Evolutionary conservation across 768 basidiomycete genomes (phyloP), one percentile per base, ranked within the genome.

Genomic region (Harrya chromipes): DNA sequence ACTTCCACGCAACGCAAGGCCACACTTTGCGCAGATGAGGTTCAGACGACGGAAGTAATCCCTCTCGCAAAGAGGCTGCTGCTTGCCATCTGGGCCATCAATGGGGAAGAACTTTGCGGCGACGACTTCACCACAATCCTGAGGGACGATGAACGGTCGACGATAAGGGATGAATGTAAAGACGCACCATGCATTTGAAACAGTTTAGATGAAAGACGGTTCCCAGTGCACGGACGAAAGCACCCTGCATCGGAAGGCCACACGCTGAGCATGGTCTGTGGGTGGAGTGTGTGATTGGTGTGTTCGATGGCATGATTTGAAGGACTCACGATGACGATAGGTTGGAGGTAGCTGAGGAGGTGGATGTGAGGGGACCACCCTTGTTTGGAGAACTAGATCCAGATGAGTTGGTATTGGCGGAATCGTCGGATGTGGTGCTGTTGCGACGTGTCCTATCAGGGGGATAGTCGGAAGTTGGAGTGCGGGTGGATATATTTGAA

Each of bases 51-150:
- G 83, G 71, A 99, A 99, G 71, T 97, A 99, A 68, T 99, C 97
- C 53, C 90, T 81, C 75, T 99, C 97, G 70, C 97, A 99, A n/a
- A 99, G 80, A 24, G 97, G 95, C 53, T 87, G 84, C 61, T 92
- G 94, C 66, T 82, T 87, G 53, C 87, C 84, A 61, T 93, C 92
- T 40, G 83, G 77, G 1, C 92, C 91, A 63, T 98, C 95, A 61
- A 98, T 90, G 17, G 97, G 95, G 70, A 99, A 99, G 75, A 99
- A 99, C 69, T 98, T 99, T 53, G 90, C 89, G 24, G 97, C 97
- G 37, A 99, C 97, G 40, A 97, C 89, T 61, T 88, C 85, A 59
- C 90, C 87, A 63, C 97, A 99, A 66, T 99, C 97, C 95, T 97
- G 64, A 20, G 17, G 42, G 13, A 53, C 31, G 45, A 53, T 54